These are phyloP conservation scores for Aleurites moluccanus DNA, from an alignment of 441 rosid genomes.

Conservation along the genomic window DNA sequence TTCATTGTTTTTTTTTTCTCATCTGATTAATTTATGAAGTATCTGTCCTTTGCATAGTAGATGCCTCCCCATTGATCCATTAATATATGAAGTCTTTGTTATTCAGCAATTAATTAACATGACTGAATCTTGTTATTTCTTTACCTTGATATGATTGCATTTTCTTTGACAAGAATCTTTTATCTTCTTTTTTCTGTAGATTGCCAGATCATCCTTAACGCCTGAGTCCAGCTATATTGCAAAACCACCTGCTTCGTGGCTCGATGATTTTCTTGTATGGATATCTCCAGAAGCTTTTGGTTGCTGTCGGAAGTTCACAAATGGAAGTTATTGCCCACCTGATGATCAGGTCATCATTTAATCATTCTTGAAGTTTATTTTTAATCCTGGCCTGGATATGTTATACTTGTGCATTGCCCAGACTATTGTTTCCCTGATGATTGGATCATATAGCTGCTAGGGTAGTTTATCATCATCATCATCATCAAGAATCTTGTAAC, in stretches of 20 bases:
- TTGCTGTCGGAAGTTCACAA: slow-evolving; percentile 92
- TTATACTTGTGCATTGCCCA: neutral
- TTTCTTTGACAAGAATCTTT: slow-evolving; percentile 20
- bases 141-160: neutral
- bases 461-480: neutral
- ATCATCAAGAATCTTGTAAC: neutral
- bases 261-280: slow-evolving; percentile 99
- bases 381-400: slow-evolving; percentile 3
- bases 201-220: slow-evolving; percentile 75
- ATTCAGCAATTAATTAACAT: slow-evolving; percentile 4
- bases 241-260: slow-evolving; percentile 99
- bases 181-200: slow-evolving; percentile 43
- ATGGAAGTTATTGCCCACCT: slow-evolving; percentile 96
- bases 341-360: slow-evolving; percentile 75
- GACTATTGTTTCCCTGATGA: neutral
- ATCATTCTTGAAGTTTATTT: slow-evolving; percentile 16
- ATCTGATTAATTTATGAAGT: neutral
- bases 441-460: neutral
- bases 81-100: neutral
- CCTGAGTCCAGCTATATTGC: slow-evolving; percentile 93
- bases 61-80: neutral
- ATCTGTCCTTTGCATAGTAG: neutral
- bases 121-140: slow-evolving; percentile 6
- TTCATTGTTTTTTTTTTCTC: neutral
- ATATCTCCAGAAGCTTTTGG: slow-evolving; percentile 99